A percentile compares a stretch with the other conserved stretches of the same genome.
These are phyloP conservation scores for Boletus barrowsii DNA, from an alignment of 768 basidiomycete genomes.

Conservation along the genomic window DNA sequence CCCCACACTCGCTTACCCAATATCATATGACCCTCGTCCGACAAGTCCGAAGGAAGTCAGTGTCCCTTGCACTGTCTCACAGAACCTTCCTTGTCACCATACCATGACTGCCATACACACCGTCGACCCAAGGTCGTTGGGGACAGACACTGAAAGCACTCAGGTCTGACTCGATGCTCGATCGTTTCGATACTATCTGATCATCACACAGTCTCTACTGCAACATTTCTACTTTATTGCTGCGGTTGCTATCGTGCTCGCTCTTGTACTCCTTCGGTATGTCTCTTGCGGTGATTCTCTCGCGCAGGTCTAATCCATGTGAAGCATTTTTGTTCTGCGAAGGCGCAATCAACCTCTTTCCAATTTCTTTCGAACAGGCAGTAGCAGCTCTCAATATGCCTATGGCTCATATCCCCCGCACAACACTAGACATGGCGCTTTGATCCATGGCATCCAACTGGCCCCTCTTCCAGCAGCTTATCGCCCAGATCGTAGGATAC, in stretches of 20 bases:
- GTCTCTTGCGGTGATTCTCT: neutral
- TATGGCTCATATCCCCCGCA: slow-evolving; percentile 2
- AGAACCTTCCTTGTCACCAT: neutral
- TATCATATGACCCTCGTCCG: neutral
- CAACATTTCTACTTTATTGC: slow-evolving; percentile 26
- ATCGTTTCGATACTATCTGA: neutral
- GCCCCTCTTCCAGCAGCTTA: slow-evolving; percentile 21
- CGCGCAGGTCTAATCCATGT: slow-evolving; percentile 2
- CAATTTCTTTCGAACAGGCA: slow-evolving; percentile 20
- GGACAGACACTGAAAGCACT: neutral
- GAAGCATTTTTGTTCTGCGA: slow-evolving; percentile 24
- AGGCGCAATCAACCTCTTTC: slow-evolving; percentile 15
- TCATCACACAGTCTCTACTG: slow-evolving; percentile 13
- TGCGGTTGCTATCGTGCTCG: slow-evolving; percentile 8
- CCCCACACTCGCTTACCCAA: neutral
- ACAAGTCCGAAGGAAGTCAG: neutral
- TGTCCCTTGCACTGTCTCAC: too few relatives aligned
- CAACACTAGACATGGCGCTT: slow-evolving; percentile 1
- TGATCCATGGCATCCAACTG: slow-evolving; percentile 16
- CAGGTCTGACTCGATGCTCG: slow-evolving; percentile 9
- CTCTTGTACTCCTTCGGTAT: slow-evolving; percentile 23
- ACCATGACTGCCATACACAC: slow-evolving; percentile 8
- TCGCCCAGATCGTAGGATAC: slow-evolving; percentile 24
- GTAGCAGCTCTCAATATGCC: neutral
- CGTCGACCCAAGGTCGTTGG: slow-evolving; percentile 1